Base-by-base conservation (phyloP, 2,329 filamentous ascomycete genomes). In the Pezicula rhizophila region DNA sequence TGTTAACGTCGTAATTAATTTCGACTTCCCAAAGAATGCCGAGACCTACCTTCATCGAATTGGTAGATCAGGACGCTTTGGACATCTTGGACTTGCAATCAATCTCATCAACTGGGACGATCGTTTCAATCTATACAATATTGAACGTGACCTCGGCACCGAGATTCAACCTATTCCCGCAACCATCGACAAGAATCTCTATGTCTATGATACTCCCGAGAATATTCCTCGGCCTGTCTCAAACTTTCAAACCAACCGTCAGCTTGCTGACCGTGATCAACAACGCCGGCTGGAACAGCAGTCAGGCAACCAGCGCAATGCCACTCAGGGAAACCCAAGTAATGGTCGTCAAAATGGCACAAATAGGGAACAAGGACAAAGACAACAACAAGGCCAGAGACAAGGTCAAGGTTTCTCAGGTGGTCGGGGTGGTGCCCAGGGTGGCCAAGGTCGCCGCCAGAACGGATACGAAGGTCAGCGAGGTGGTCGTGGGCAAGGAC, bases 71-170 rank as follows among this genome's bases (percentile, higher is more conserved):
- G 93, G 93, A 58, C 89, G 93, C 57, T 99, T 96, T 66, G 93
- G 93, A 57, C 93, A 99, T 71, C 79, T 97, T 64, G 93, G 93
- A 79, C 76, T 99, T 58, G 95, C 95, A 56, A 99, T 99, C 66
- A 99, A 99, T 71, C 76, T 99, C 67, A 99, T 99, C 77, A 97
- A 95, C 69, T 99, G 93, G 93, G 93, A 99, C 50, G 93, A 99
- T 68, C 84, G 93, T 25, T 97, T 96, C 78, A 99, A 97, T 69
- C 79, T 99, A 17, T 99, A 99, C 76, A 95, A 95, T 68, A 99
- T 99, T 60, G 93, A 99, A 70, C 87, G 95, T 60, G 93, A 99
- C 64, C 77, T 99, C 37, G 93, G 93, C 46, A 99, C 93, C 6
- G 93, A 99, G 70, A 99, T 99, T 53, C 88, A 93, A 65, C 85